Evolutionary conservation across 306 rosid species (phyloP).

Genomic region (Lathyrus aphaca): DNA sequence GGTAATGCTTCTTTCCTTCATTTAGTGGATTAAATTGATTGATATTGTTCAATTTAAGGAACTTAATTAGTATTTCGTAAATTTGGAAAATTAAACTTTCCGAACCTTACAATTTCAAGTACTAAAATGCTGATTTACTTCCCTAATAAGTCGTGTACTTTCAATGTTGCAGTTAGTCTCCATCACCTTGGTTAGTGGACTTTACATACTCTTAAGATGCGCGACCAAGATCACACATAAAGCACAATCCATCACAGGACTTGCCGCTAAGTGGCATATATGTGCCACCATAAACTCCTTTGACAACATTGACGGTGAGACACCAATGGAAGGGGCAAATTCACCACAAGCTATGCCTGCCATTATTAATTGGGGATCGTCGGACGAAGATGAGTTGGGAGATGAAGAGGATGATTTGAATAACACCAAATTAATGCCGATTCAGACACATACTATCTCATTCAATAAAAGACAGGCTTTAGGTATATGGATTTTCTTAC

Average conservation of each 20-base stretch:
- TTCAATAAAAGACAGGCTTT: slow-evolving; percentile 90
- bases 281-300: slow-evolving; percentile 77
- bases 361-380: slow-evolving; percentile 45
- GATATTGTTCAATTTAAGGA: background rate
- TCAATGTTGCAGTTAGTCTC: slow-evolving; percentile 71
- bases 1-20: slow-evolving; percentile 47
- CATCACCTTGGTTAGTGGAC: slow-evolving; percentile 74
- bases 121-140: background rate
- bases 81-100: background rate
- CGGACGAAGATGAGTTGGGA: slow-evolving; percentile 71
- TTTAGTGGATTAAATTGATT: background rate
- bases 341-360: slow-evolving; percentile 43
- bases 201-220: slow-evolving; percentile 72
- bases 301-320: slow-evolving; percentile 62
- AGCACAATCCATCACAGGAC: slow-evolving; percentile 78
- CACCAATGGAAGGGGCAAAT: slow-evolving; percentile 46
- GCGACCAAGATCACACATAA: slow-evolving; percentile 87
- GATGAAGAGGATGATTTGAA: slow-evolving; percentile 78
- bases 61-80: background rate
- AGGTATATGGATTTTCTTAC: slow-evolving; percentile 53
- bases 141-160: slow-evolving; percentile 6
- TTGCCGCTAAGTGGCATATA: slow-evolving; percentile 89
- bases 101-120: background rate
- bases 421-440: slow-evolving; percentile 64
- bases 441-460: slow-evolving; percentile 68